Conservation (phyloP, 805 yeast species). For the Kluyveromyces nonfermentans region DNA sequence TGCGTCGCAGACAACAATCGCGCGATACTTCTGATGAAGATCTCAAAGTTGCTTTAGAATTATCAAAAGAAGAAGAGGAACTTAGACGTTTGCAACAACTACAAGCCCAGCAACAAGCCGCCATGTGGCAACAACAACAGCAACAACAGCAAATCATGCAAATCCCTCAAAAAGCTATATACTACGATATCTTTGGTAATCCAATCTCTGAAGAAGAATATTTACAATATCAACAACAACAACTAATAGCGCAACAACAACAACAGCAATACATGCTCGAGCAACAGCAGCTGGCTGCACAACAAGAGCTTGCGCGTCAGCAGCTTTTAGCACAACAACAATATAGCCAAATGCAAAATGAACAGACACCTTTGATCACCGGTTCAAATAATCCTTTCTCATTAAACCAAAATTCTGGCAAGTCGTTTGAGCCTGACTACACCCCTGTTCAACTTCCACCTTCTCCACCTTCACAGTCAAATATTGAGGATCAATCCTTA, state of each 20-base stretch:
- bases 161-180: conserved; percentile 19
- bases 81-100: conserved; percentile 23
- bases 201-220: conserved; percentile 31
- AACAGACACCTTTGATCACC: conserved; percentile 48
- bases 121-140: conserved; percentile 14
- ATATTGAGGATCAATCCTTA: conserved; percentile 4
- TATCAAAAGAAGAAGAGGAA: conserved; percentile 27
- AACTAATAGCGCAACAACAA: conserved; percentile 17
- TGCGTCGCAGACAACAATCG: conserved; percentile 34
- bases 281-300: conserved; percentile 20
- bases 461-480: conserved; percentile 8
- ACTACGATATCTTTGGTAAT: conserved; percentile 29
- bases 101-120: conserved; percentile 17
- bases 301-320: conserved; percentile 13
- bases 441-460: conserved; percentile 4
- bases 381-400: conserved; percentile 81
- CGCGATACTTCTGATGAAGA: conserved; percentile 19
- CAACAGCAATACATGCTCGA: conserved; percentile 22
- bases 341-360: conserved; percentile 32
- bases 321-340: conserved; percentile 26
- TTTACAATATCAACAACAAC: conserved; percentile 23
- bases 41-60: conserved; percentile 23
- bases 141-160: conserved; percentile 15
- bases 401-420: conserved; percentile 14
- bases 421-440: conserved; percentile 5